Conservation (phyloP, 352 stramenopile species). For the Globisporangium recalcitrans region DNA sequence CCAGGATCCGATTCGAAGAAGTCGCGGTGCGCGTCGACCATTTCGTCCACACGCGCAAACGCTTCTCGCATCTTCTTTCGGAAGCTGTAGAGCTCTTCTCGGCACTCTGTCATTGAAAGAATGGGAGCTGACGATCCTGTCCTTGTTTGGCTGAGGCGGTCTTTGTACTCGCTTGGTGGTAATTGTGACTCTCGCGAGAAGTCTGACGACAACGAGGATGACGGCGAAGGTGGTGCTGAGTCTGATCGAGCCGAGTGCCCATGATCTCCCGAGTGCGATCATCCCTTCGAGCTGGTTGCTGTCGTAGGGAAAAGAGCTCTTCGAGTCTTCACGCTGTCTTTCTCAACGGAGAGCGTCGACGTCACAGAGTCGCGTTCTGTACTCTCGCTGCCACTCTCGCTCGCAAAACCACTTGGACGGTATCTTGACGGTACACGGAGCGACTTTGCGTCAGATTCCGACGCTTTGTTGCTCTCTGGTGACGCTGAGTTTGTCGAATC, state of each 20-base stretch:
- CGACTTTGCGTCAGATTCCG: neutral
- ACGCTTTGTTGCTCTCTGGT: neutral
- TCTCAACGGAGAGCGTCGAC: neutral
- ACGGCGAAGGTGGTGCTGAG: neutral
- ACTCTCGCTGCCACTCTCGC: neutral
- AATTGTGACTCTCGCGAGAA: neutral
- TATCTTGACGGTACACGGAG: neutral
- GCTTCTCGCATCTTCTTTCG: conserved; percentile 55
- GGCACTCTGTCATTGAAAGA: conserved; percentile 19
- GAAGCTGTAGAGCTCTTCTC: conserved; percentile 57
- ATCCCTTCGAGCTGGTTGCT: neutral
- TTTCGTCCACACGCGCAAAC: conserved; percentile 54
- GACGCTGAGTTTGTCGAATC: neutral
- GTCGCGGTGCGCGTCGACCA: conserved; percentile 56
- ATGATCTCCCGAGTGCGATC: neutral
- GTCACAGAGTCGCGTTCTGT: neutral
- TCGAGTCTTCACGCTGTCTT: neutral
- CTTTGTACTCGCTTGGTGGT: neutral
- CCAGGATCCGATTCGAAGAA: conserved; percentile 51
- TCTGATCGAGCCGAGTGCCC: neutral
- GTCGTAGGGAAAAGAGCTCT: neutral
- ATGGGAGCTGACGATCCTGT: neutral
- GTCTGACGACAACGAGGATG: neutral
- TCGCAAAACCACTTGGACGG: neutral
- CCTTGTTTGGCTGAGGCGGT: neutral